Base-by-base conservation (phyloP, 2,329 filamentous ascomycete species). In the Fonsecaea pugnacius region DNA sequence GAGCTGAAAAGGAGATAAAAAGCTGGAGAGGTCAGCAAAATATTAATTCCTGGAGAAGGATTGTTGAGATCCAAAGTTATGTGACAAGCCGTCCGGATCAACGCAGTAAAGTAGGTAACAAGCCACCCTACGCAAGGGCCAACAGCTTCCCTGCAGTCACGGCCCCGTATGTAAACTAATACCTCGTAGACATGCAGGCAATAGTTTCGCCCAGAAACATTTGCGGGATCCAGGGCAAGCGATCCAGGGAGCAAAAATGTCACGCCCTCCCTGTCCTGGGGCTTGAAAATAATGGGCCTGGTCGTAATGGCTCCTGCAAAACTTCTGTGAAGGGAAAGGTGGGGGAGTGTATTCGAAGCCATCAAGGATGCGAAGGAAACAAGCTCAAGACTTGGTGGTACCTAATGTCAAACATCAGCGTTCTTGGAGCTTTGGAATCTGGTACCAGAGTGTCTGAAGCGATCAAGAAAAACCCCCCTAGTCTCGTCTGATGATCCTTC, bases 1-100 rank as follows among this genome's bases (percentile, higher is more conserved):
- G 55, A 33, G 35, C 27, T 24, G 30, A 35, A 59, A 24, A 59
- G 16, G 32, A 33, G 50, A 53, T 6, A 21, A 32, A 18, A 18
- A 6, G 24, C 32, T 36, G 36, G 21, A 43, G 24, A 61, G 63
- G 61, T 68, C 66, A 66, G 62, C 65, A 62, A 66, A 59, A 66
- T 62, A 68, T 66, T 64, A 35, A 30, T 60, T 35, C 40, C 63
- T 60, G 48, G 58, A 32, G 33, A 40, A 55, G 40, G 24, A 35
- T 53, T 53, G 24, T n/a, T 32, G n/a, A 50, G n/a, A 48, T 21
- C 40, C 52, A 38, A 53, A 62, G 57, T 51, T 32, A 63, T 57
- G 55, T 48, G 54, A 56, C 58, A n/a, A 59, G 27, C 63, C 52
- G 48, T 58, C 59, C 53, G 50, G 53, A 53, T 53, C 36, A 48